A percentile compares a stretch with the other conserved stretches of the same genome.
Conservation (phyloP, 805 yeast species). For the Sugiyamaella marilandica region DNA sequence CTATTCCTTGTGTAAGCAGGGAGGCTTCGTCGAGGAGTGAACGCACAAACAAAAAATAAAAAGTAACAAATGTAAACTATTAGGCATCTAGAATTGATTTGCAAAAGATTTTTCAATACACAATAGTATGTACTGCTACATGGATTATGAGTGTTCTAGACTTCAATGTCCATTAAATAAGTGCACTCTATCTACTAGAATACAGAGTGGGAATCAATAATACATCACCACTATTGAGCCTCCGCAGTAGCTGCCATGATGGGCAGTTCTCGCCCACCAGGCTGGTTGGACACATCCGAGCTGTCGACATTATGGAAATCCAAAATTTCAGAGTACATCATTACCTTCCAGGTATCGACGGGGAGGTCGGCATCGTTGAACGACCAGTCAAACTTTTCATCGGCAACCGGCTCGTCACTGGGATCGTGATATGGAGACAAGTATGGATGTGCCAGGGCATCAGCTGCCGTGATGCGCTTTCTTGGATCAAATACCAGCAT, state of each 20-base stretch:
- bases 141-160: background rate
- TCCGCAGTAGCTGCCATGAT: conserved; percentile 3
- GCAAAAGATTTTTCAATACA: background rate
- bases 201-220: background rate
- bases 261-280: conserved; percentile 1
- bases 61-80: background rate
- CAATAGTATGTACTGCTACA: background rate
- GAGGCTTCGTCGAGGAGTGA: conserved; percentile 53
- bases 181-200: conserved; percentile 1
- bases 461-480: conserved; percentile 87
- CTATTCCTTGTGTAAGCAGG: conserved; percentile 70
- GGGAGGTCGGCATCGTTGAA: conserved; percentile 97
- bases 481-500: conserved; percentile 96
- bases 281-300: conserved; percentile 3
- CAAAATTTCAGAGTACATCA: conserved; percentile 97
- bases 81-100: background rate
- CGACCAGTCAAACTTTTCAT: conserved; percentile 93
- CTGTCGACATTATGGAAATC: conserved; percentile 87
- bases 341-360: conserved; percentile 96
- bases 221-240: background rate
- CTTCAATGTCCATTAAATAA: conserved; percentile 3
- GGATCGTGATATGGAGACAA: conserved; percentile 96
- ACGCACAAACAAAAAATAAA: background rate
- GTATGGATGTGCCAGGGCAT: conserved; percentile 85
- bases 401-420: conserved; percentile 93